Base-by-base conservation (phyloP, 2,329 filamentous ascomycete genomes). In the Pseudogymnoascus sp. region DNA sequence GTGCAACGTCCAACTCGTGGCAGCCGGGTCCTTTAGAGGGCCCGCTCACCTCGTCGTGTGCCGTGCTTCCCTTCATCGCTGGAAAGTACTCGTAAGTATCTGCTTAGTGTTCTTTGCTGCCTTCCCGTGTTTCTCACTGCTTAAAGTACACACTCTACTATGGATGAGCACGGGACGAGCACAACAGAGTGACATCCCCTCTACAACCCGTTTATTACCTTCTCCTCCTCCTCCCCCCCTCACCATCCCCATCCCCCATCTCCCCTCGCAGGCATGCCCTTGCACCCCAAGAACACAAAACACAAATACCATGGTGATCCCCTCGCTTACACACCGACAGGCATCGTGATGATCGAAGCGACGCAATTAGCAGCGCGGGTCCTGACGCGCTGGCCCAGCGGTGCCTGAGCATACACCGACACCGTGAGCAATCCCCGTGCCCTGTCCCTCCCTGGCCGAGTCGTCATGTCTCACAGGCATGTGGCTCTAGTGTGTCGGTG, bases 391-490 rank as follows among this genome's bases (percentile, higher is more conserved):
- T 35, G 33, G 33, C 35, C 4, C 35, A n/a, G 14, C 37, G 14
- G 41, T 46, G 22, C 22, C 41, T 26, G 22, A 50, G 43, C 43
- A 50, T 50, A 28, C 43, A 10, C 43, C 43, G 43, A 50, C 12
- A 50, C 43, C 24, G 22, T 28, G 24, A 50, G 43, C 43, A 50
- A 6, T 28, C 43, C 43, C 43, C 43, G 43, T 50, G 22, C 43
- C 43, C 43, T 28, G 24, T 50, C 6, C 14, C 37, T 4, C 33
- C 10, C 37, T 10, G n/a, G 24, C 46, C 14, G 14, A 31, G 46
- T 53, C 46, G 46, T 53, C 46, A 53, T 53, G 46, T 53, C 46
- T 53, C 3, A n/a, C 46, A 53, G 33, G 26, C 46, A 53, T 53
- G 46, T 53, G 46, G 46, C 46, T 31, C n/a, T 53, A 53, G 46